Base-by-base conservation (phyloP, 495 filamentous ascomycete genomes). In the Neurospora cerealis region DNA sequence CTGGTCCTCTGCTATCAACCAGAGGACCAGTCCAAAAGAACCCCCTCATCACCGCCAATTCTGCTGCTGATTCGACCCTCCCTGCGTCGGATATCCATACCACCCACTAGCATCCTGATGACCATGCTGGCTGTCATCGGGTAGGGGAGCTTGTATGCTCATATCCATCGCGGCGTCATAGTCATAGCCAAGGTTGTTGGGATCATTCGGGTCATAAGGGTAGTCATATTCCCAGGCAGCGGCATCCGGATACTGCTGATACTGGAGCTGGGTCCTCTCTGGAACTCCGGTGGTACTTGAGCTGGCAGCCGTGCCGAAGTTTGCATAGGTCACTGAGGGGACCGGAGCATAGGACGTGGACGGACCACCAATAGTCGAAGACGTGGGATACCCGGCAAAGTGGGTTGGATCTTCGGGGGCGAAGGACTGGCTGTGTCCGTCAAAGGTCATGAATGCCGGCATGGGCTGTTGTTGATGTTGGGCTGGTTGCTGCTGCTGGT, bases 341-440 rank as follows among this genome's bases (percentile, higher is more conserved):
- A 34, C 54, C 5, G 28, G 54, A 19, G 54, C 54, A 34, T 34
- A 66, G 0, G 28, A 19, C 2, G 11, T 60, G 21, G 28, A 66
- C 28, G 54, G 15, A 19, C 32, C 54, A 15, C 28, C 28, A 15
- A 66, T 2, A 28, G 1, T 4, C 6, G 28, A 4, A 3, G 54
- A 66, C 1, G 54, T 66, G 28, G 54, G 54, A 66, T 66, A 66
- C 32, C 54, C 54, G 32, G 44, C 19, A n/a, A 72, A 73, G 24
- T 77, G 74, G 17, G 44, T 48, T 7, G 72, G 72, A n/a, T 76
- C 75, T 38, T 9, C 62, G 24, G 70, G 40, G 8, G 41, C n/a
- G 19, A 72, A 74, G 34, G 74, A 44, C 34, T 77, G 69, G 42
- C 34, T 44, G 37, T 39, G 72, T 69, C 21, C 41, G n/a, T 71